Conservation (phyloP, 2,329 filamentous ascomycete species). For the Xylaria sp. region DNA sequence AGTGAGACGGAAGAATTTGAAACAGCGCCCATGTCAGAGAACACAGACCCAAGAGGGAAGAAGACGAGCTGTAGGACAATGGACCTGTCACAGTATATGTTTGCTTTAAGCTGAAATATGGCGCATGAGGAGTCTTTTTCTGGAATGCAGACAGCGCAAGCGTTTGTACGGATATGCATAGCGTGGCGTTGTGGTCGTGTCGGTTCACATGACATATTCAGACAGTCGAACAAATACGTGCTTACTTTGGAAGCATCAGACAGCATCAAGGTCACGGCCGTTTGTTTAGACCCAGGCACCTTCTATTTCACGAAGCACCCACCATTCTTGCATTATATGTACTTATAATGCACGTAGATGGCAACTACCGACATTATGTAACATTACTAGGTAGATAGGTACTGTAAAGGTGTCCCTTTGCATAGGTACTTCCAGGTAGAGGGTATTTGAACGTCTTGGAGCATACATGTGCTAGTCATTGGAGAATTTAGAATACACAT, state of each 20-base stretch:
- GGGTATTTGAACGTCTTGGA: too few relatives aligned
- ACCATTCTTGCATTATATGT: not conserved
- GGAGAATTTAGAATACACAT: not conserved
- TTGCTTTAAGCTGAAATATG: constrained; percentile 36
- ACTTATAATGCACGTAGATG: not conserved
- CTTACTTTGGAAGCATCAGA: not conserved
- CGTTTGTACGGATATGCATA: constrained; percentile 24
- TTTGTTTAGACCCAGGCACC: not conserved
- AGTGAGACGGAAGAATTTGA: constrained; percentile 53
- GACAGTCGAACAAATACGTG: not conserved
- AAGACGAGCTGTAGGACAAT: constrained; percentile 50
- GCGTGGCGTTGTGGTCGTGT: constrained; percentile 28
- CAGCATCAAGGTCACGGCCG: not conserved
- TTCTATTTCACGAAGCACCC: not conserved
- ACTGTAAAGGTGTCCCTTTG: not conserved
- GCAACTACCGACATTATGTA: too few relatives aligned
- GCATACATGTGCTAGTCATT: not conserved
- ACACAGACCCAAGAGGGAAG: constrained; percentile 29
- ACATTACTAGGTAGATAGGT: too few relatives aligned
- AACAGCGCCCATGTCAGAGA: constrained; percentile 40
- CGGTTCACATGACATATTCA: constrained; percentile 12
- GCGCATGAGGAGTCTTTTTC: constrained; percentile 4
- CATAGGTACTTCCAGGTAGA: too few relatives aligned
- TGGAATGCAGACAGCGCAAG: constrained; percentile 7
- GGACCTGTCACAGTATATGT: constrained; percentile 62